phyloP scores from a whole-genome alignment of 129 eudicot genomes.

The Flaveria trinervia region DNA sequence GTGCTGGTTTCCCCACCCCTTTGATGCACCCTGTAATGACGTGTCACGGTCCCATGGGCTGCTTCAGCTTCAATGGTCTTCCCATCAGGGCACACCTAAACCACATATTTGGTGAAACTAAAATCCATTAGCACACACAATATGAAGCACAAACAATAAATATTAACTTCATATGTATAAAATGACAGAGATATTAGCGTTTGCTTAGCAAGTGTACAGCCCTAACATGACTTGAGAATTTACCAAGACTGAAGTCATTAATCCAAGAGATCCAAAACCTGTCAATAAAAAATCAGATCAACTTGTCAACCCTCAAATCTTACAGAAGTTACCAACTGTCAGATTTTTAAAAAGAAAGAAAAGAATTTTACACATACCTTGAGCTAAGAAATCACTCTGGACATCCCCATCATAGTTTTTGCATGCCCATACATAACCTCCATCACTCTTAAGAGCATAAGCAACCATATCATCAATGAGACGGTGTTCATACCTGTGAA shows the following conservation, averaged over 20 bases:
- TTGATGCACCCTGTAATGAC: constrained; percentile 93
- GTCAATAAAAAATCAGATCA: constrained; percentile 18
- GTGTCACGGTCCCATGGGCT: constrained; percentile 98
- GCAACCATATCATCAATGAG: constrained; percentile 99
- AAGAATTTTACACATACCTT: constrained; percentile 50
- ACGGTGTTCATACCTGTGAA: constrained; percentile 93
- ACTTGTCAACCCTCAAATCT: background rate
- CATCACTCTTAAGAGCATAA: constrained; percentile 95
- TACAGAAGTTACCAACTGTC: background rate
- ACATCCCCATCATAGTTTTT: constrained; percentile 99
- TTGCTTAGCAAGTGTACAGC: background rate
- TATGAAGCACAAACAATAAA: background rate
- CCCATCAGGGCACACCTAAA: constrained; percentile 96
- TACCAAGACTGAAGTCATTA: constrained; percentile 99
- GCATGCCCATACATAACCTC: constrained; percentile 99
- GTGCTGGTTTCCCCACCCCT: constrained; percentile 98
- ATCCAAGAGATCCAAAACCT: constrained; percentile 98
- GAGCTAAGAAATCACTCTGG: constrained; percentile 96
- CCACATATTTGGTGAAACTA: constrained; percentile 1
- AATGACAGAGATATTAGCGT: background rate
- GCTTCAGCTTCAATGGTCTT: constrained; percentile 99
- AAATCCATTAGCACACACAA: background rate
- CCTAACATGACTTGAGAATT: constrained; percentile 13
- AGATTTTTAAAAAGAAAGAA: background rate
- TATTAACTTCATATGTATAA: background rate